Base-by-base conservation (phyloP, 1,284 basidiomycete species). In the Trichosporon inkin region DNA sequence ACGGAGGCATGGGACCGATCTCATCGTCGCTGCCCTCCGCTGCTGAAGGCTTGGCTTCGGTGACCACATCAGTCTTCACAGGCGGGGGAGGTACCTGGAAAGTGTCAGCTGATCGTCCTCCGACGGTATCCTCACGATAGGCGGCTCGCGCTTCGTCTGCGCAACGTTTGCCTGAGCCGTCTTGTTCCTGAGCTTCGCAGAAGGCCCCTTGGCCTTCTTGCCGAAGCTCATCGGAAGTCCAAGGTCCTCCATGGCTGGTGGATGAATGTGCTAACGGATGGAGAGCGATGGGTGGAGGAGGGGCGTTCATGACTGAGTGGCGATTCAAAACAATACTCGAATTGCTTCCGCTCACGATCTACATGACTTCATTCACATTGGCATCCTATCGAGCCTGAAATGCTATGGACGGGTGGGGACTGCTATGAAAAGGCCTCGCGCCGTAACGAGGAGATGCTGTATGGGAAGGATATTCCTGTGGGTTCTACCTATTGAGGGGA, bases 181-280 rank as follows among this genome's bases (percentile, higher is more conserved):
- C 62, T 78, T 75, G 14, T 67, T 65, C 39, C 66, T 58, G 16
- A 73, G 58, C 11, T 71, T 72, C 17, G 62, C 57, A 8, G 62
- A 24, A 10, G 55, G 61, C 17, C 61, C 62, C 59, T 76, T 78
- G 52, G 74, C 65, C 65, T 77, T 78, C 64, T 80, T 80, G 64
- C 78, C 78, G 61, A 80, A 80, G 67, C 73, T 74, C 74, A 79
- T 77, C 2, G 77, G 77, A 2, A 79, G 68, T 22, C 70, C 75
- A 32, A 71, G 71, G n/a, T 66, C 69, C 28, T 79, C 77, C 77
- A 79, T 79, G 24, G 20, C 69, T n/a, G 36, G 38, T 10, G 32
- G 37, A 34, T 49, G 56, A 37, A 35, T 14, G 20, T 8, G 22
- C 49, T 4, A 32, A 32, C 28, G 34, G 37, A 19, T 40, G 34